These are phyloP conservation scores for Rhodotorula sp. DNA, from an alignment of 1,284 basidiomycete genomes.

Conservation along the genomic window DNA sequence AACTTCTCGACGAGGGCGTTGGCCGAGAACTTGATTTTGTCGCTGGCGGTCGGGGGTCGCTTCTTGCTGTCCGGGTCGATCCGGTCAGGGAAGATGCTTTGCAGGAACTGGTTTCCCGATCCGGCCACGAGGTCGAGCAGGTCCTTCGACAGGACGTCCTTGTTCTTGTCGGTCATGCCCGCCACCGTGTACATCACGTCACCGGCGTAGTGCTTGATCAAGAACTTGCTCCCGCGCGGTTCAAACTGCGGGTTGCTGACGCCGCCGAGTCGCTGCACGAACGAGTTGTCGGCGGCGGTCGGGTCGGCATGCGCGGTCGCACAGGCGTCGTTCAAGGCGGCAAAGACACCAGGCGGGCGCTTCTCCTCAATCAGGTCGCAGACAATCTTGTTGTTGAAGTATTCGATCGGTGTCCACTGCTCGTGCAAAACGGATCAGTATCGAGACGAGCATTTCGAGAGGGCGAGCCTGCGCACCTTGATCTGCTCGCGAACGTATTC, in stretches of 20 bases:
- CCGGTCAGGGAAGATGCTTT: slow-evolving; percentile 86
- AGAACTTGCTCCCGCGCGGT: slow-evolving; percentile 82
- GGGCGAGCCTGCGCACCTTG: slow-evolving; percentile 53
- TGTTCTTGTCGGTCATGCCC: slow-evolving; percentile 99
- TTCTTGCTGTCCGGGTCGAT: slow-evolving; percentile 97
- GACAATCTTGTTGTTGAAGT: slow-evolving; percentile 89
- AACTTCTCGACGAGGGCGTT: slow-evolving; percentile 92
- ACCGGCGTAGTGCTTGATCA: slow-evolving; percentile 93
- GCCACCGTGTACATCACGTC: slow-evolving; percentile 97
- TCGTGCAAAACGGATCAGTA: background rate
- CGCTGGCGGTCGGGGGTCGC: slow-evolving; percentile 93
- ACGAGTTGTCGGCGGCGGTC: slow-evolving; percentile 92
- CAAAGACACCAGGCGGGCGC: slow-evolving; percentile 94
- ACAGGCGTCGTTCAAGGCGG: slow-evolving; percentile 95
- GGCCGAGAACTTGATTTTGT: slow-evolving; percentile 93
- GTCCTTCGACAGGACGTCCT: slow-evolving; percentile 94
- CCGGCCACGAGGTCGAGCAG: slow-evolving; percentile 81
- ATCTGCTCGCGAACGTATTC: slow-evolving; percentile 98
- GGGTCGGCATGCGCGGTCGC: slow-evolving; percentile 98
- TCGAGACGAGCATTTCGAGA: background rate
- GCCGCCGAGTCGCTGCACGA: slow-evolving; percentile 80
- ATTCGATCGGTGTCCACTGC: slow-evolving; percentile 94
- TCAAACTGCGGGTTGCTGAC: slow-evolving; percentile 69
- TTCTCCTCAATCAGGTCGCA: slow-evolving; percentile 97
- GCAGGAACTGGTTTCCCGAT: slow-evolving; percentile 79